phyloP scores from a whole-genome alignment of 169 alveolate genomes.

The Cryptosporidium ubiquitum region DNA sequence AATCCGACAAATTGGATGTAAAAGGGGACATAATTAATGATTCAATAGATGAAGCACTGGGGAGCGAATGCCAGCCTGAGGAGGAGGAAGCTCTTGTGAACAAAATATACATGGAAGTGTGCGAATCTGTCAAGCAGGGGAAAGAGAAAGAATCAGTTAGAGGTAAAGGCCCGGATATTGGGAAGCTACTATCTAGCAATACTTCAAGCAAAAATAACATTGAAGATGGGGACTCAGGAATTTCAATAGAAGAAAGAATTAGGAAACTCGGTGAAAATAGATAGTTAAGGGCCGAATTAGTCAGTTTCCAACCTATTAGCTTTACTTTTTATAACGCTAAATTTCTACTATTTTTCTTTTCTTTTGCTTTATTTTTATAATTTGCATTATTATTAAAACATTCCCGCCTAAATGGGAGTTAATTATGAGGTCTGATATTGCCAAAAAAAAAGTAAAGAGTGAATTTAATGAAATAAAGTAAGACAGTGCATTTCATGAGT shows the following conservation, averaged over 20 bases:
- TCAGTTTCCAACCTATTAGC: background rate
- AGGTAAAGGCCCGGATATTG: background rate
- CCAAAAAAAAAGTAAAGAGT: background rate
- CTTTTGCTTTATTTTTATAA: background rate
- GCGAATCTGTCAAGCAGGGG: background rate
- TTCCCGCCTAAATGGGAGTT: background rate
- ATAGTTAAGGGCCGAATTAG: background rate
- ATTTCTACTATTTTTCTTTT: background rate
- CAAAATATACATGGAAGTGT: conserved; percentile 30
- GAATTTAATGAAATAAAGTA: conserved; percentile 1
- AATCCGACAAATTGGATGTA: conserved; percentile 52
- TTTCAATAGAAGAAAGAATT: conserved; percentile 49
- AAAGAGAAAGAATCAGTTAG: background rate
- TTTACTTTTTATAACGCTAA: background rate
- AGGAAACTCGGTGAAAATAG: conserved; percentile 27
- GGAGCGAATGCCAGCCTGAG: conserved; percentile 19
- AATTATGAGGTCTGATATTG: background rate
- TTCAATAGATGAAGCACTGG: conserved; percentile 45
- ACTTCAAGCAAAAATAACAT: background rate
- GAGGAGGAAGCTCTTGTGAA: conserved; percentile 51
- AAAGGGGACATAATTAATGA: conserved; percentile 62
- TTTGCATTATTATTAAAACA: background rate
- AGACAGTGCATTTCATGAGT: conserved; percentile 1
- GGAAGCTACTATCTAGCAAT: background rate
- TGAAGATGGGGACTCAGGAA: background rate